phyloP scores from a whole-genome alignment of 768 basidiomycete genomes.

The Piloderma croceum region DNA sequence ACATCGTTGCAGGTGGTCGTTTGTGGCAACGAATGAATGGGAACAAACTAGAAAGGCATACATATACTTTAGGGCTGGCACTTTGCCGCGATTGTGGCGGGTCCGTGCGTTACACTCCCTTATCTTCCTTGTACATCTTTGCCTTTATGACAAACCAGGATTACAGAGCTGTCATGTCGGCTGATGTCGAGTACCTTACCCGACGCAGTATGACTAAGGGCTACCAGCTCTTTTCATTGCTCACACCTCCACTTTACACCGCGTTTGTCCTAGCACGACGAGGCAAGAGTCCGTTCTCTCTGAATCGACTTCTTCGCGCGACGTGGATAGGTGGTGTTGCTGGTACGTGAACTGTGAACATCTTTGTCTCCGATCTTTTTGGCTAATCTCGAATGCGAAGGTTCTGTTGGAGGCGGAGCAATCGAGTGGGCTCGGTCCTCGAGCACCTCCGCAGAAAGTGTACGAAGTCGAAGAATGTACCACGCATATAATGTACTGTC shows the following conservation, averaged over 20 bases:
- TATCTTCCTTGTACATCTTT: no score
- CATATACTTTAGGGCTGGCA: neutral
- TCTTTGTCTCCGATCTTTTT: neutral
- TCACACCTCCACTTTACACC: constrained; percentile 58
- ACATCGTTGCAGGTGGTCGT: constrained; percentile 25
- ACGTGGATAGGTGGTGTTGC: constrained; percentile 66
- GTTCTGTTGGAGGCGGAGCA: constrained; percentile 46
- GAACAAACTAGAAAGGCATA: no score
- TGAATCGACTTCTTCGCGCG: constrained; percentile 62
- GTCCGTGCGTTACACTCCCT: no score
- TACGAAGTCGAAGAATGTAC: constrained; percentile 45
- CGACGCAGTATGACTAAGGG: constrained; percentile 61
- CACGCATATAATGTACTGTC: constrained; percentile 51
- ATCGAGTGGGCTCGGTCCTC: constrained; percentile 58
- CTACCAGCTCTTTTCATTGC: constrained; percentile 59
- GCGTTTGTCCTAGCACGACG: constrained; percentile 48
- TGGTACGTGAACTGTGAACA: constrained; percentile 34
- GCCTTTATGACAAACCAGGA: no score
- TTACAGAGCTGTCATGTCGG: constrained; percentile 40
- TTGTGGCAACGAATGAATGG: neutral
- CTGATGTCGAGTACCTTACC: constrained; percentile 62
- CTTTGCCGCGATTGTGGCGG: no score
- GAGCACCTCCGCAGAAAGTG: constrained; percentile 43
- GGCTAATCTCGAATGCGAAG: constrained; percentile 28
- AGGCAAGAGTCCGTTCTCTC: constrained; percentile 47